Evolutionary conservation across 345 rosid species (phyloP), one percentile per base, ranked within the genome.

Genomic region (Acer saccharum): DNA sequence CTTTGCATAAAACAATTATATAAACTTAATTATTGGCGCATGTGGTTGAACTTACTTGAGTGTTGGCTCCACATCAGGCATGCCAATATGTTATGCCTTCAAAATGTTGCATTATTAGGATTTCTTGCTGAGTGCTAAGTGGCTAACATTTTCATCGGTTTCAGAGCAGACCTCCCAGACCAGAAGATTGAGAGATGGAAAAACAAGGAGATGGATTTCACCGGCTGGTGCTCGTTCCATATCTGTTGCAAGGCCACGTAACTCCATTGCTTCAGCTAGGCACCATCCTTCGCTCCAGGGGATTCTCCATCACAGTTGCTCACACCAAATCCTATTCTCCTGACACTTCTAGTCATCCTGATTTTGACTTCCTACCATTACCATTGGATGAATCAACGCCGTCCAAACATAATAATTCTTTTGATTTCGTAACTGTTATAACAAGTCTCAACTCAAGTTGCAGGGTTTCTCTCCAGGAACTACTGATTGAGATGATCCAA

Each of bases 251-350:
- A 79, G 97, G 97, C 18, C 94, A 92, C 77, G 70, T 91, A 41
- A 91, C 79, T 74, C 98, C 97, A 2, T 89, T 91, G 86, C 88
- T 91, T 86, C 93, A 89, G 75, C 91, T 91, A 0, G 94, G 84
- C 10, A 73, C 85, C 50, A 76, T 87, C 65, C 92, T 94, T 50
- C 76, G 90, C 70, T 83, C 83, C 2, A 84, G 81, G 6, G 95
- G 93, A 8, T 90, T 91, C 82, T 81, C 88, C 48, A 86, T 94
- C 80, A 87, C 90, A 3, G 73, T 92, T 64, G 78, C 81, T 79
- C 92, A 85, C 65, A 69, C 88, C 14, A 65, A 65, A 10, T 77
- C 83, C 83, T 85, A 87, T 80, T 80, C 84, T 17, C 93, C 90
- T 0, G 60, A 82, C 52, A 72, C 90, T 1, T 18, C 78, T 9